Conservation (phyloP, 1,284 basidiomycete species). For the Ceratobasidium sp. region DNA sequence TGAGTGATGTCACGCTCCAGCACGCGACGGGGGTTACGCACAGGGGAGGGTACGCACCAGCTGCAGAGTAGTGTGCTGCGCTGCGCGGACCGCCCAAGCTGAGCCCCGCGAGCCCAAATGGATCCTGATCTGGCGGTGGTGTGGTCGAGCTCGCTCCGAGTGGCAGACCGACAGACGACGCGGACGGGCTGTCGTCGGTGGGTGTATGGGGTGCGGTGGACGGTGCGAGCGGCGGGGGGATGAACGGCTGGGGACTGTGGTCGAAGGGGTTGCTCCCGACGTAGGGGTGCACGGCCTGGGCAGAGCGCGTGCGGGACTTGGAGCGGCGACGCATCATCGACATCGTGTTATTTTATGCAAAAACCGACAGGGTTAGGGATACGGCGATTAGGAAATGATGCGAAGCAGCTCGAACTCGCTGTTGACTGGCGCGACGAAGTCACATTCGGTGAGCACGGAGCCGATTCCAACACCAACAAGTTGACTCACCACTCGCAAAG, state of each 20-base stretch:
- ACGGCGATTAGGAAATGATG: constrained; percentile 16
- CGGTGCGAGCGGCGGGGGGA: constrained; percentile 37
- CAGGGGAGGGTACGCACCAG: constrained; percentile 30
- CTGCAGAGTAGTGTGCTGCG: constrained; percentile 42
- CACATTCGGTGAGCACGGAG: constrained; percentile 14
- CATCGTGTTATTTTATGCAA: constrained; percentile 3
- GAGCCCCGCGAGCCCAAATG: constrained; percentile 32
- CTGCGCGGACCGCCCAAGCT: constrained; percentile 32
- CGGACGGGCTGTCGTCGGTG: constrained; percentile 17
- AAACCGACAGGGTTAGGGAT: constrained; percentile 4
- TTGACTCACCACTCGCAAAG: constrained; percentile 18
- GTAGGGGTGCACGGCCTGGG: constrained; percentile 30
- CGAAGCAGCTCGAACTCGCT: neutral
- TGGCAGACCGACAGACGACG: constrained; percentile 39
- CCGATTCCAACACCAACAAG: neutral
- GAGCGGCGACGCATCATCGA: constrained; percentile 31
- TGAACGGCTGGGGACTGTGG: constrained; percentile 36
- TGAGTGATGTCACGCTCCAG: constrained; percentile 1
- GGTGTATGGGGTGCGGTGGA: constrained; percentile 32
- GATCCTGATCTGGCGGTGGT: constrained; percentile 41
- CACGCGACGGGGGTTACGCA: constrained; percentile 2
- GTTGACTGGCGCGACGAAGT: neutral
- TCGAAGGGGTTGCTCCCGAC: constrained; percentile 38
- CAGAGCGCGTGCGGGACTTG: constrained; percentile 24
- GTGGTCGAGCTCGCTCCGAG: constrained; percentile 41